Conservation (phyloP, 2,329 filamentous ascomycete species). For the Thielaviopsis cerberus region DNA sequence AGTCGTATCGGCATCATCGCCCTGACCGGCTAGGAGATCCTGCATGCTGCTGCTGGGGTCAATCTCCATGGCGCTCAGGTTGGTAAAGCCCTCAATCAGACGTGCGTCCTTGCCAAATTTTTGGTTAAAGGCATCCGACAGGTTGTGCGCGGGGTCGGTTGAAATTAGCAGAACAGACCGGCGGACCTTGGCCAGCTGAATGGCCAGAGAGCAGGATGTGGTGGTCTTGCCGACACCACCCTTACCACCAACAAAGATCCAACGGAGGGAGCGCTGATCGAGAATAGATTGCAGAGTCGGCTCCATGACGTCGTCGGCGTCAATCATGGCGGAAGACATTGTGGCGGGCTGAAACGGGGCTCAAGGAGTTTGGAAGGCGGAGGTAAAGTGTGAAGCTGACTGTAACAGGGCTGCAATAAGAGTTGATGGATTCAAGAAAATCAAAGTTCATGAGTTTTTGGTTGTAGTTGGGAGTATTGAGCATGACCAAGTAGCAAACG, state of each 20-base stretch:
- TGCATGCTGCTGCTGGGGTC: constrained; percentile 96
- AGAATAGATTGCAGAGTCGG: constrained; percentile 86
- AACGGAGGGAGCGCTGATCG: constrained; percentile 84
- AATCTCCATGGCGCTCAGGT: constrained; percentile 96
- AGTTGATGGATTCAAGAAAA: background rate
- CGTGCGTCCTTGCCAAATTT: constrained; percentile 98
- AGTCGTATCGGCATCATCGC: constrained; percentile 51
- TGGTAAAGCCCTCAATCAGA: constrained; percentile 76
- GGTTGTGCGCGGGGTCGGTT: constrained; percentile 93
- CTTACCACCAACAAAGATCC: constrained; percentile 98
- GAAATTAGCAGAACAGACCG: constrained; percentile 95
- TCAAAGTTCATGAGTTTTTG: background rate
- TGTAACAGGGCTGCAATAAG: background rate
- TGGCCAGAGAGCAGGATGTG: constrained; percentile 95
- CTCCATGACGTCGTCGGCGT: constrained; percentile 57
- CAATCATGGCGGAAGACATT: constrained; percentile 25
- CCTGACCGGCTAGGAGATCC: constrained; percentile 64
- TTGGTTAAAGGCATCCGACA: constrained; percentile 92
- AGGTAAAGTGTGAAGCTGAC: background rate
- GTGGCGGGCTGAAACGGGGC: constrained; percentile 5
- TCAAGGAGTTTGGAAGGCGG: background rate
- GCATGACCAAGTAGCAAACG: background rate
- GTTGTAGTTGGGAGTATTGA: background rate
- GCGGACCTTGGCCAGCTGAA: constrained; percentile 87
- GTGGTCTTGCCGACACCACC: constrained; percentile 98